Conservation (phyloP, 768 basidiomycete species). For the Kwoniella bestiolae region DNA sequence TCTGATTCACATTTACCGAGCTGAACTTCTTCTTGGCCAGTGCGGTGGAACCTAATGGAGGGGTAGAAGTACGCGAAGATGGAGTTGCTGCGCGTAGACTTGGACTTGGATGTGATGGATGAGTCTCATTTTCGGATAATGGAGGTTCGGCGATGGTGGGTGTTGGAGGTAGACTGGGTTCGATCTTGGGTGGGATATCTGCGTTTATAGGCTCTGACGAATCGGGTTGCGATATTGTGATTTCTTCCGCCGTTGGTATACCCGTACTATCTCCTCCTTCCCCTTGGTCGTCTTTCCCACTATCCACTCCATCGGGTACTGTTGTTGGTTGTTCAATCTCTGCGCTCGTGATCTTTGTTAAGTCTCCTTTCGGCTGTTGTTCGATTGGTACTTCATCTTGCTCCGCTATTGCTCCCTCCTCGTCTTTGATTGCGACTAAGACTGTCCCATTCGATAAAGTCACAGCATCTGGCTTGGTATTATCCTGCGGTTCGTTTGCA, state of each 20-base stretch:
- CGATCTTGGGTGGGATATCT: background rate
- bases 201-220: background rate
- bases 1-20: slow-evolving; percentile 92
- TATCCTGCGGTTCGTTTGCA: slow-evolving; percentile 13
- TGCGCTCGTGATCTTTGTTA: slow-evolving; percentile 1
- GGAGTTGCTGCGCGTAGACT: slow-evolving; percentile 33
- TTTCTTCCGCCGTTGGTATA: background rate
- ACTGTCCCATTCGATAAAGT: slow-evolving; percentile 8
- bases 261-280: slow-evolving; percentile 11
- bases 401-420: slow-evolving; percentile 3
- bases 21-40: slow-evolving; percentile 75
- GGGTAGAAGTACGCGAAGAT: slow-evolving; percentile 47
- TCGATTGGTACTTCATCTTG: background rate
- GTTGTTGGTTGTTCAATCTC: background rate
- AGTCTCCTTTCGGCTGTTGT: slow-evolving; percentile 17
- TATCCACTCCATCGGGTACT: background rate
- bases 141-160: slow-evolving; percentile 17
- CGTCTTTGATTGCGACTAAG: slow-evolving; percentile 12
- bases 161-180: background rate
- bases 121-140: background rate
- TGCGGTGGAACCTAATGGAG: slow-evolving; percentile 34
- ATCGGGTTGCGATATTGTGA: background rate
- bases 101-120: slow-evolving; percentile 16
- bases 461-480: slow-evolving; percentile 13
- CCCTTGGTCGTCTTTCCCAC: slow-evolving; percentile 17